Conservation (phyloP, 345 rosid species). For the Pistacia vera region DNA sequence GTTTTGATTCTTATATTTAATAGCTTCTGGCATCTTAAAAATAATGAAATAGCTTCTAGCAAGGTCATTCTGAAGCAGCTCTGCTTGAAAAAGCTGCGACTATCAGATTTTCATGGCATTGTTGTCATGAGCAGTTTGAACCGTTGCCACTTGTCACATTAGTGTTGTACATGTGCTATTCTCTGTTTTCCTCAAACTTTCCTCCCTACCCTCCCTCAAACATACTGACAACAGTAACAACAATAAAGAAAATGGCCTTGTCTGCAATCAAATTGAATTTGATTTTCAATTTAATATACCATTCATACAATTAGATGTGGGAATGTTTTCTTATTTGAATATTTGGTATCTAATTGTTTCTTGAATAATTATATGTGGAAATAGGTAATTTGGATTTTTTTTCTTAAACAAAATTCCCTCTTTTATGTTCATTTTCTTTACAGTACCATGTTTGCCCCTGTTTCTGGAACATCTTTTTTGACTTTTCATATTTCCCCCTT, state of each 20-base stretch:
- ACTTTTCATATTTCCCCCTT: not conserved
- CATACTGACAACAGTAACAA: not conserved
- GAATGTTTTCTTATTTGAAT: not conserved
- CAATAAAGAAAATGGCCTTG: not conserved
- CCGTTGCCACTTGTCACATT: no score
- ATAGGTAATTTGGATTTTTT: not conserved
- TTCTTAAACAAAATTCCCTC: not conserved
- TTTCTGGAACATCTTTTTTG: not conserved
- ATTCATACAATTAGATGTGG: not conserved
- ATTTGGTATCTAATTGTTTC: not conserved
- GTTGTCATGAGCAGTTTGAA: no score
- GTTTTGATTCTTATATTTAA: no score
- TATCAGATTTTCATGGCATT: no score
- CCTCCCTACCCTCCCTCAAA: no score
- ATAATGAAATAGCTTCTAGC: no score
- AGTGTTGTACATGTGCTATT: no score
- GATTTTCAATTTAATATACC: not conserved
- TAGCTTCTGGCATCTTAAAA: no score
- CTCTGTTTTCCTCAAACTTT: no score
- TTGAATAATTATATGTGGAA: not conserved
- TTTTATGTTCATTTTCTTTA: not conserved
- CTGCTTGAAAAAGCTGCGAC: no score
- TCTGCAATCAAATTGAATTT: not conserved
- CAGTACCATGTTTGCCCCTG: constrained; percentile 2
- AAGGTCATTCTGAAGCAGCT: no score